Evolutionary conservation across 1,139 yeast genomes (phyloP), one percentile per base, ranked within the genome.

Genomic region (Protomyces macrosporus): DNA sequence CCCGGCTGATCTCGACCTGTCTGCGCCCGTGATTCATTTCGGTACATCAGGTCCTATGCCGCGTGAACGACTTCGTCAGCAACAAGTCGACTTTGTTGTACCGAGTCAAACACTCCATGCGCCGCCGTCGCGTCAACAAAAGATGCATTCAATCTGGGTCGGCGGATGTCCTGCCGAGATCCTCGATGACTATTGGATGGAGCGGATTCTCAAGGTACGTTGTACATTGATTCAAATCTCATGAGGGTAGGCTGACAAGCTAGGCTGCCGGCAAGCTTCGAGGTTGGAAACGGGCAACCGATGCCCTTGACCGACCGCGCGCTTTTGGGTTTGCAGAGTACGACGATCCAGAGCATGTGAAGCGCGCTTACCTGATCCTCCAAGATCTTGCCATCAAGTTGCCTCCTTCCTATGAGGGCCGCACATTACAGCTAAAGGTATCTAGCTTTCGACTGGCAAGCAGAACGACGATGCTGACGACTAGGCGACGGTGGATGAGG

Each of bases 131-230:
- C 62, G 66, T 9, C 74, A 74, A 33, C 73, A 73, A 53, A 73
- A 72, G 64, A 67, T 71, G 37, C 68, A 73, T 37, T 73, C 76
- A 7, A 62, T 75, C n/a, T 74, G 69, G 64, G 60, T 75, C 7
- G 71, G 72, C 6, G 67, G 68, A 9, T 65, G 74, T n/a, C 76
- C 77, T 1, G 68, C 66, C 6, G 71, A 67, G 23, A 42, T 42
- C 7, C 61, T 74, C 55, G 73, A 74, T 37, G 76, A 73, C 50
- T 64, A 67, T 12, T 69, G 71, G 55, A 66, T 74, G 35, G 70
- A 66, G 42, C 64, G 67, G 36, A 67, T 71, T 0, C 60, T 74
- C 14, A 64, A 67, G 45, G 63, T 59, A 53, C 65, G 16, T 16
- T 9, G 56, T 68, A 9, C 65, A 9, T 6, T 9, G 42, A 37